Percentiles rank a stretch among this genome's conserved stretches.
phyloP scores from a whole-genome alignment of 2,329 filamentous ascomycete genomes.

The Boeremia exigua region DNA sequence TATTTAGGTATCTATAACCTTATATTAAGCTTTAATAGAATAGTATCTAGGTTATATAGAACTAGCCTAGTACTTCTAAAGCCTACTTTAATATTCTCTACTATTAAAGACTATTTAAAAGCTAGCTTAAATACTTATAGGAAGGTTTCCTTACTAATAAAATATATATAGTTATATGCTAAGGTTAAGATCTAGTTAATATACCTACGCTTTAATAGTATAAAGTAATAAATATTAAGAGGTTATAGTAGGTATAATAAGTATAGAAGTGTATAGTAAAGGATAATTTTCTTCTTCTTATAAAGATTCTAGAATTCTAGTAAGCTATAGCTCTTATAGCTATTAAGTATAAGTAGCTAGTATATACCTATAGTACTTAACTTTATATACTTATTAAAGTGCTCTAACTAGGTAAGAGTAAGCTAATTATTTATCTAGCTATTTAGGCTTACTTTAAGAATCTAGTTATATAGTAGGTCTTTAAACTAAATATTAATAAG shows the following conservation, averaged over 20 bases:
- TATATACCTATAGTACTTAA: background rate
- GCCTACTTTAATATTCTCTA: background rate
- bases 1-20: background rate
- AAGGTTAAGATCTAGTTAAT: background rate
- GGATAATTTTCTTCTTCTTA: constrained; percentile 5
- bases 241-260: no score
- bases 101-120: background rate
- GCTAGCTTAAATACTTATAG: background rate
- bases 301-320: constrained; percentile 1
- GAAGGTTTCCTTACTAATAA: background rate
- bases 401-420: constrained; percentile 1
- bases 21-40: background rate
- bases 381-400: constrained; percentile 5
- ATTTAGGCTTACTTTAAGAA: constrained; percentile 6
- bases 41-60: background rate
- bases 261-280: background rate
- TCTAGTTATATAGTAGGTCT: constrained; percentile 5
- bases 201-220: background rate
- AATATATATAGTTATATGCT: background rate
- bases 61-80: background rate
- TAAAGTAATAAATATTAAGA: background rate
- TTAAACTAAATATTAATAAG: constrained; percentile 8
- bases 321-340: constrained; percentile 1
- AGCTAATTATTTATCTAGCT: constrained; percentile 4
- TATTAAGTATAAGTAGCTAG: constrained; percentile 4